Percentiles rank a stretch among this genome's conserved stretches.
Evolutionary conservation across 805 yeast species (phyloP).

Genomic region (Wickerhamomyces strasburgensis): DNA sequence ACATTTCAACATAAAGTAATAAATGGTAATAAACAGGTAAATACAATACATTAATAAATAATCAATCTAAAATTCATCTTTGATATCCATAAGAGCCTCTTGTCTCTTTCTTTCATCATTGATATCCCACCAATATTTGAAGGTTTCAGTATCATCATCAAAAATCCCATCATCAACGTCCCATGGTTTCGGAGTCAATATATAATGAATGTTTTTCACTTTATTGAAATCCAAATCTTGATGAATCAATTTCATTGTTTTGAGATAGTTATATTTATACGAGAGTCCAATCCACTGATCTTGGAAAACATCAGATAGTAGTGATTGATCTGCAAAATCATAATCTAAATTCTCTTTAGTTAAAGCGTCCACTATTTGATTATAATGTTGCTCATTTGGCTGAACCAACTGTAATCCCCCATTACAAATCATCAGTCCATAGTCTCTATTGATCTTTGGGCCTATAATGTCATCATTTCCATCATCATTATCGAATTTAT

Average conservation of each 20-base stretch:
- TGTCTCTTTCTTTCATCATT: slow-evolving; percentile 32
- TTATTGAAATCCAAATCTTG: slow-evolving; percentile 40
- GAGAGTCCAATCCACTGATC: slow-evolving; percentile 47
- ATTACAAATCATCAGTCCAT: slow-evolving; percentile 45
- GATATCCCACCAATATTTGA: slow-evolving; percentile 45
- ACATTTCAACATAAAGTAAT: background rate
- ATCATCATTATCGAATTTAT: slow-evolving; percentile 15
- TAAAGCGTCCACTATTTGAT: slow-evolving; percentile 38
- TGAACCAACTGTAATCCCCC: slow-evolving; percentile 53
- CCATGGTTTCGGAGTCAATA: slow-evolving; percentile 60
- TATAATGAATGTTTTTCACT: slow-evolving; percentile 55
- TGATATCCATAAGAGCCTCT: slow-evolving; percentile 9
- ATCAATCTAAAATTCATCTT: slow-evolving; percentile 13
- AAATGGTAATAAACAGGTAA: background rate
- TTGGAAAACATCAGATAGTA: slow-evolving; percentile 48
- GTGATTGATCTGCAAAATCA: slow-evolving; percentile 55
- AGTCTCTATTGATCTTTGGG: slow-evolving; percentile 33
- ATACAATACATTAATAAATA: background rate
- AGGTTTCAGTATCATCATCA: slow-evolving; percentile 42
- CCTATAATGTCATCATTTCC: slow-evolving; percentile 29
- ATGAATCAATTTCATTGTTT: slow-evolving; percentile 45
- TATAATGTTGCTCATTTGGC: slow-evolving; percentile 35
- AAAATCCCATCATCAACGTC: slow-evolving; percentile 30
- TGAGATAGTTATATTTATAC: slow-evolving; percentile 51
- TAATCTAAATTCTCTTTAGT: slow-evolving; percentile 34